Conservation (phyloP, 495 filamentous ascomycete species). For the Aspergillus sparsus region DNA sequence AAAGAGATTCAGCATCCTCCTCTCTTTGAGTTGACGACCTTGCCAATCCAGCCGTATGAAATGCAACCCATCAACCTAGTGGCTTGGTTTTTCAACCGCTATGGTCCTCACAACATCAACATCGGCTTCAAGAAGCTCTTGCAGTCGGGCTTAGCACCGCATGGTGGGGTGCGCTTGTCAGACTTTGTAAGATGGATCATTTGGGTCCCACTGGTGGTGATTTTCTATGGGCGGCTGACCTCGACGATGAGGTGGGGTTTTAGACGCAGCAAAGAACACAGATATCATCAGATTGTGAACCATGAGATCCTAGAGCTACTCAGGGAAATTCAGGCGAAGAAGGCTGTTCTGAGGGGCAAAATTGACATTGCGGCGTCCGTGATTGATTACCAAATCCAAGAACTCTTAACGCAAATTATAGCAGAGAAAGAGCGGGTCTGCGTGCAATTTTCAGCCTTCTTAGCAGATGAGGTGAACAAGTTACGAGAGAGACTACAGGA, state of each 20-base stretch:
- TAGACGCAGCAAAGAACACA: background rate
- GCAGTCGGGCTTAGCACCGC: background rate
- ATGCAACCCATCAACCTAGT: background rate
- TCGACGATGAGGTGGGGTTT: background rate
- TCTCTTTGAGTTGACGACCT: background rate
- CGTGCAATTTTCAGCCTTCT: background rate
- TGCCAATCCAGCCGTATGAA: background rate
- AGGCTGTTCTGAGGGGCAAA: background rate
- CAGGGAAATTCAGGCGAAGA: background rate
- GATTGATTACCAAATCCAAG: slow-evolving; percentile 4
- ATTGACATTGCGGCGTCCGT: slow-evolving; percentile 1
- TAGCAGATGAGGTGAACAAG: background rate
- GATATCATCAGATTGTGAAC: background rate
- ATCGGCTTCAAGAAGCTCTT: background rate
- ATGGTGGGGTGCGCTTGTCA: background rate
- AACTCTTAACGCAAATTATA: background rate
- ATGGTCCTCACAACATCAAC: background rate
- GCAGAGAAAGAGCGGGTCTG: background rate
- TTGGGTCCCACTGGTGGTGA: background rate
- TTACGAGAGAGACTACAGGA: background rate
- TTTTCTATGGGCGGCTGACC: background rate
- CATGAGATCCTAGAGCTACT: slow-evolving; percentile 1
- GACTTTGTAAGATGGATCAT: background rate
- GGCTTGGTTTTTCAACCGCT: no score
- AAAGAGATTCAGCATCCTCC: background rate